Conservation (phyloP, 2,329 filamentous ascomycete species). For the Incumbomyces lentus region DNA sequence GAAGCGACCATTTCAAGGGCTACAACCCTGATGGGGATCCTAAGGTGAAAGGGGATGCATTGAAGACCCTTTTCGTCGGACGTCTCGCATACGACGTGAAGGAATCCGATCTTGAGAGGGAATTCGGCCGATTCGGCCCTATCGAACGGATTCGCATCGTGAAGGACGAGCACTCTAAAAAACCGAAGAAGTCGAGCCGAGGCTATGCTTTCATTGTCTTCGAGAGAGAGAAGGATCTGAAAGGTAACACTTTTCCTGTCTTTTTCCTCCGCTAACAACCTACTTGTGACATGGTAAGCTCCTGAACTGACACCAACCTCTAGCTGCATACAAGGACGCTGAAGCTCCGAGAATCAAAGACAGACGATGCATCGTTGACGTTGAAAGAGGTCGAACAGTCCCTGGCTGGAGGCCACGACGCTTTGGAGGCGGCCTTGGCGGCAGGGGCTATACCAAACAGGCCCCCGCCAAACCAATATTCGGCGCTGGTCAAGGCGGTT, state of each 20-base stretch:
- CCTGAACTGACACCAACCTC: slow-evolving; percentile 27
- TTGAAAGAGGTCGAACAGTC: slow-evolving; percentile 89
- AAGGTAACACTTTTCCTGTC: slow-evolving; percentile 57
- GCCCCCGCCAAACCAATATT: slow-evolving; percentile 61
- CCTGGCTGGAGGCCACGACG: slow-evolving; percentile 87
- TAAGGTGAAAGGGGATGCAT: slow-evolving; percentile 84
- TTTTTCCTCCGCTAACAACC: slow-evolving; percentile 14
- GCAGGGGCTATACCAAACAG: slow-evolving; percentile 82
- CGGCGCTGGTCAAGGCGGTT: slow-evolving; percentile 46
- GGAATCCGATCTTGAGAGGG: slow-evolving; percentile 79
- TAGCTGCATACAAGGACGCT: slow-evolving; percentile 79
- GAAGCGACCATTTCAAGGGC: slow-evolving; percentile 53
- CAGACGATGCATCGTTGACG: slow-evolving; percentile 83
- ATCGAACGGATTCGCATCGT: slow-evolving; percentile 92
- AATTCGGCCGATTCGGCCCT: slow-evolving; percentile 86
- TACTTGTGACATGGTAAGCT: slow-evolving; percentile 18
- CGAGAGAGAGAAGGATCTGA: slow-evolving; percentile 96
- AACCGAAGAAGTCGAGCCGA: slow-evolving; percentile 70
- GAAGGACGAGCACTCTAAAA: slow-evolving; percentile 64
- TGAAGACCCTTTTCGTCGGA: slow-evolving; percentile 87
- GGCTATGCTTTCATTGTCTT: slow-evolving; percentile 97
- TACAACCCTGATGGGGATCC: slow-evolving; percentile 76
- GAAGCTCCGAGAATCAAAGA: slow-evolving; percentile 91
- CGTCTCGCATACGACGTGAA: slow-evolving; percentile 82
- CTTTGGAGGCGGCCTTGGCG: slow-evolving; percentile 83